A percentile compares a stretch with the other conserved stretches of the same genome.
These are phyloP conservation scores for Arctium lappa DNA, from an alignment of 129 eudicot species.

Conservation along the genomic window DNA sequence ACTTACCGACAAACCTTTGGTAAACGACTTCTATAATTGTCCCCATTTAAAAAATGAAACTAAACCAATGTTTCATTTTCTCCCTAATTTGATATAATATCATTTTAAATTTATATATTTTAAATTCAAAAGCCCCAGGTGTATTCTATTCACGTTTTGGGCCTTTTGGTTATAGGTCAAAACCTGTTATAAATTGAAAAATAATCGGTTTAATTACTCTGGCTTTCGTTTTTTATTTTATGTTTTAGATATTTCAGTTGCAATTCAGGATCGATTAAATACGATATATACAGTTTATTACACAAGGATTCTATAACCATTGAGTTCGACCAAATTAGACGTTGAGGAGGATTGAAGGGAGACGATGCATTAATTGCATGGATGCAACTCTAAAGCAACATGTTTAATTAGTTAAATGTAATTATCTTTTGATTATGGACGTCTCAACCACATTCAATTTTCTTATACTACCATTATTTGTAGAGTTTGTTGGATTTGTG, in stretches of 20 bases:
- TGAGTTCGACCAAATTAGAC: background rate
- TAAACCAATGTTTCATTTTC: too few relatives aligned
- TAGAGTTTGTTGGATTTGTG: too few relatives aligned
- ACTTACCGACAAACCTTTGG: too few relatives aligned
- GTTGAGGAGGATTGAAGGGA: background rate
- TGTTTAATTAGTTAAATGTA: background rate
- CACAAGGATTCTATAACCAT: background rate
- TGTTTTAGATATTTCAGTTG: background rate
- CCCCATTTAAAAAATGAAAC: too few relatives aligned
- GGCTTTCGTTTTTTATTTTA: background rate
- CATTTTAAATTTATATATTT: too few relatives aligned
- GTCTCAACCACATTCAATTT: background rate
- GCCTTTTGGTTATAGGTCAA: background rate
- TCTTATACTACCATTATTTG: background rate
- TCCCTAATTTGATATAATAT: too few relatives aligned
- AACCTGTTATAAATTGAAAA: background rate
- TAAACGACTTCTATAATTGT: too few relatives aligned
- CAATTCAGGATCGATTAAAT: background rate
- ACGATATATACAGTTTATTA: too few relatives aligned
- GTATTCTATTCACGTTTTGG: background rate
- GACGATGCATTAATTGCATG: background rate
- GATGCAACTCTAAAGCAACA: background rate
- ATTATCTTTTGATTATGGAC: background rate
- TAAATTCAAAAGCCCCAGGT: background rate
- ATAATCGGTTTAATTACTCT: background rate